phyloP scores from a whole-genome alignment of 106 monocot species.

The Dioscorea zingiberensis region DNA sequence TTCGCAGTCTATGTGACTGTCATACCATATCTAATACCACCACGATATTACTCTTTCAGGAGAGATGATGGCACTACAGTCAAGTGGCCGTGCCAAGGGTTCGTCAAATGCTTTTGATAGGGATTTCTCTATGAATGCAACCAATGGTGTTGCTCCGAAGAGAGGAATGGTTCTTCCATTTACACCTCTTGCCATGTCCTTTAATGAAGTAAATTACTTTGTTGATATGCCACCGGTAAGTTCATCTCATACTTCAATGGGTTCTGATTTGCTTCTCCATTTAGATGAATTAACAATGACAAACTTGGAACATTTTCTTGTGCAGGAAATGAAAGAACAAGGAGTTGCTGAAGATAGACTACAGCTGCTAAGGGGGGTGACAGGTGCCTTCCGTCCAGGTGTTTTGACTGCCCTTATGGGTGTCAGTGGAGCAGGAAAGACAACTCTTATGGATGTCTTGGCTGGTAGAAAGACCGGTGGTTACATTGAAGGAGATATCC shows the following conservation, averaged over 20 bases:
- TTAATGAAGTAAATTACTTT: constrained; percentile 82
- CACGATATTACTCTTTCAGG: constrained; percentile 8
- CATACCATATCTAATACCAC: too few species aligned
- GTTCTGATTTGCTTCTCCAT: background rate
- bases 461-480: constrained; percentile 76
- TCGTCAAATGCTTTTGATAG: constrained; percentile 8
- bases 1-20: too few species aligned
- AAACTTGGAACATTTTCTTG: too few species aligned
- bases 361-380: constrained; percentile 47
- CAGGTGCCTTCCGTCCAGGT: constrained; percentile 51
- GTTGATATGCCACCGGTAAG: constrained; percentile 92
- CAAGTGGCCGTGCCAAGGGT: constrained; percentile 5
- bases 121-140: constrained; percentile 24
- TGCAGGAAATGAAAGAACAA: constrained; percentile 67
- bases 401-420: constrained; percentile 74
- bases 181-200: constrained; percentile 80
- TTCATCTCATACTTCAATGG: background rate
- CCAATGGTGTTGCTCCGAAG: constrained; percentile 27
- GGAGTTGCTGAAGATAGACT: constrained; percentile 55
- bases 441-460: constrained; percentile 75
- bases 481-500: constrained; percentile 64
- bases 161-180: constrained; percentile 98
- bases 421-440: constrained; percentile 74
- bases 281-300: background rate
- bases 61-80: constrained; percentile 13